Base-by-base conservation (phyloP, 1,139 yeast species). In the Blastobotrys illinoisensis region DNA sequence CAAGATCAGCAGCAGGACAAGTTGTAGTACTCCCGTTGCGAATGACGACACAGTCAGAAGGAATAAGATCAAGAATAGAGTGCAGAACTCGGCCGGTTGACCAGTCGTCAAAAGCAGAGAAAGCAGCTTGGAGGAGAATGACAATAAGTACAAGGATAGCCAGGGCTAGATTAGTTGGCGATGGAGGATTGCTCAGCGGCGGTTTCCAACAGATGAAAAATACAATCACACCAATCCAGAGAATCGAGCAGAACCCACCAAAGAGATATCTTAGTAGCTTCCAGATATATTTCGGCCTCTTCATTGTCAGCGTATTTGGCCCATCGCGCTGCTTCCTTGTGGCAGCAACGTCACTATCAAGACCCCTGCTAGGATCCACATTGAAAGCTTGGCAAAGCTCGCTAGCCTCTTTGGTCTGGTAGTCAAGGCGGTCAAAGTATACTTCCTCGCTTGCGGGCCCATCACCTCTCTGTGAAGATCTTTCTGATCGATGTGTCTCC, bases 131-230 rank as follows among this genome's bases (percentile, higher is more conserved):
- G 16, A 78, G 61, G n/a, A 76, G 49, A 59, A 79, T 77, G 6
- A 79, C 79, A 20, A 71, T 67, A 21, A 79, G 66, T 47, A 79
- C 64, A 18, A 79, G 71, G 48, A 77, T 67, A 36, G 80, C 82
- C 47, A 79, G 71, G 14, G 75, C 75, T 56, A 78, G 68, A 61
- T 79, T 79, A 4, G 81, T 73, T 19, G 71, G 62, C 0, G 75
- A 74, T 2, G 83, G 82, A 20, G 82, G 82, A 40, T 75, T 66
- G 14, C 82, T 81, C 50, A 79, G 67, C 1, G 24, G 46, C 1
- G 82, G 82, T 57, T 76, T 77, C 80, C 81, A 79, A 43, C 76
- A 68, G 46, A 79, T 64, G 52, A 76, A 70, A 59, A 78, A 76
- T 45, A 79, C 67, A n/a, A 79, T 64, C 52, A 79, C 81, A 58